Percentiles rank a stretch among this genome's conserved stretches.
Conservation (phyloP, 1,284 basidiomycete genomes). For the Cystobasidium sp. region DNA sequence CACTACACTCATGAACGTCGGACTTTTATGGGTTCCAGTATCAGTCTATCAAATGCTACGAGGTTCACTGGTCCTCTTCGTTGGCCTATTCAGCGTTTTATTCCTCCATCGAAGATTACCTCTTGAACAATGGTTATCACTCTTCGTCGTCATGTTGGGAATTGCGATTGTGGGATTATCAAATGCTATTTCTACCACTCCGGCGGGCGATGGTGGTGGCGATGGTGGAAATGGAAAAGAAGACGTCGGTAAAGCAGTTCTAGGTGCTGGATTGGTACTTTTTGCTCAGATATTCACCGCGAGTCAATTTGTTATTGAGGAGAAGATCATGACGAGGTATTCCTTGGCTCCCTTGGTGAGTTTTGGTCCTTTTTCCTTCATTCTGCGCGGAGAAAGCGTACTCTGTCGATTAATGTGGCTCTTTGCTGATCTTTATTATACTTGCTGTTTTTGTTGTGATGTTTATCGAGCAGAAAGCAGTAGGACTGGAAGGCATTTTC, state of each 20-base stretch:
- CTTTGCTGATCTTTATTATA: neutral
- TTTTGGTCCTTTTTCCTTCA: neutral
- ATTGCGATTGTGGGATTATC: slow-evolving; percentile 89
- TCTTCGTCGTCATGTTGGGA: slow-evolving; percentile 86
- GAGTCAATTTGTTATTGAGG: slow-evolving; percentile 81
- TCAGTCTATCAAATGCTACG: slow-evolving; percentile 81
- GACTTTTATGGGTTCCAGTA: slow-evolving; percentile 59
- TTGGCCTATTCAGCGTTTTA: slow-evolving; percentile 87
- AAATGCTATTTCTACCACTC: slow-evolving; percentile 68
- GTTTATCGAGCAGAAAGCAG: slow-evolving; percentile 65
- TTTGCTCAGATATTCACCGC: slow-evolving; percentile 88
- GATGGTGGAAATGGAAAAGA: slow-evolving; percentile 64
- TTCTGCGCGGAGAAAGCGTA: neutral
- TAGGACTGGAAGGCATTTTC: slow-evolving; percentile 92
- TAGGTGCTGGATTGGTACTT: slow-evolving; percentile 83
- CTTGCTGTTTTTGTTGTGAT: too few relatives aligned
- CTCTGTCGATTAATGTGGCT: neutral
- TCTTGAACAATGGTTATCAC: slow-evolving; percentile 74
- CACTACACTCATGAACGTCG: slow-evolving; percentile 58
- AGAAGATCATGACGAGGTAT: slow-evolving; percentile 88
- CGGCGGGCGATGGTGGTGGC: slow-evolving; percentile 53
- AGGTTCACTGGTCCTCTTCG: slow-evolving; percentile 94
- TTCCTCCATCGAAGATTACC: slow-evolving; percentile 79
- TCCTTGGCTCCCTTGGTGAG: slow-evolving; percentile 77
- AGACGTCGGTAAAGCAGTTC: slow-evolving; percentile 58